Conservation (phyloP, 1,284 basidiomycete genomes). For the Sporisorium sorghi region DNA sequence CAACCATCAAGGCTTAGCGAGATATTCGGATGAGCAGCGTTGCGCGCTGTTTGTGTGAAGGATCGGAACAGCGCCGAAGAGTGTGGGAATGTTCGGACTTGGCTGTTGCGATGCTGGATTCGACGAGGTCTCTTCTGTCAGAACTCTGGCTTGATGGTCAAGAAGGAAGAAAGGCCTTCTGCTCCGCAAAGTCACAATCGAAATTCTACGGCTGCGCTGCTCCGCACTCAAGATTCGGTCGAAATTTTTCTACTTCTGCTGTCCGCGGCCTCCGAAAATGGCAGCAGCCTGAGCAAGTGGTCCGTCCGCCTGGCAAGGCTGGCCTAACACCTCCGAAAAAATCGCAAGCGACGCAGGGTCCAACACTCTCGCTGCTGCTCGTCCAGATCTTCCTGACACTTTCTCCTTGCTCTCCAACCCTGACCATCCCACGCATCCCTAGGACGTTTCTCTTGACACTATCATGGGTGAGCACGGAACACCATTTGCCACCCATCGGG, state of each 20-base stretch:
- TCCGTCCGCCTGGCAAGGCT: slow-evolving; percentile 1
- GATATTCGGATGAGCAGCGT: neutral
- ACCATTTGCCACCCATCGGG: neutral
- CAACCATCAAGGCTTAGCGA: slow-evolving; percentile 34
- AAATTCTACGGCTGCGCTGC: neutral
- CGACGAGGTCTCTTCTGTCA: neutral
- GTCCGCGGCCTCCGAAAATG: neutral
- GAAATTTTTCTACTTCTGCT: neutral
- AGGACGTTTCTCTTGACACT: neutral
- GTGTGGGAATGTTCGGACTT: neutral
- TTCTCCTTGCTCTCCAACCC: neutral
- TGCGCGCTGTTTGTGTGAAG: neutral
- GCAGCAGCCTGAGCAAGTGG: neutral
- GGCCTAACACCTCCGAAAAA: slow-evolving; percentile 5
- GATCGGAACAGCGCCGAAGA: slow-evolving; percentile 5
- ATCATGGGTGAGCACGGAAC: slow-evolving; percentile 1
- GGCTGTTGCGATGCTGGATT: too few relatives aligned
- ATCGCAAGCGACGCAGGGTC: slow-evolving; percentile 10
- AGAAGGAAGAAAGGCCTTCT: neutral
- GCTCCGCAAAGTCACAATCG: too few relatives aligned
- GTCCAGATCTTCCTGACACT: neutral
- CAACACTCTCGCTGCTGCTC: neutral
- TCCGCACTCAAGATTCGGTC: neutral
- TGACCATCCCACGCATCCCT: neutral
- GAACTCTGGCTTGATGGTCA: neutral